Evolutionary conservation across 768 basidiomycete species (phyloP), one percentile per base, ranked within the genome.

Genomic region (Pseudohyphozyma bogoriensis): DNA sequence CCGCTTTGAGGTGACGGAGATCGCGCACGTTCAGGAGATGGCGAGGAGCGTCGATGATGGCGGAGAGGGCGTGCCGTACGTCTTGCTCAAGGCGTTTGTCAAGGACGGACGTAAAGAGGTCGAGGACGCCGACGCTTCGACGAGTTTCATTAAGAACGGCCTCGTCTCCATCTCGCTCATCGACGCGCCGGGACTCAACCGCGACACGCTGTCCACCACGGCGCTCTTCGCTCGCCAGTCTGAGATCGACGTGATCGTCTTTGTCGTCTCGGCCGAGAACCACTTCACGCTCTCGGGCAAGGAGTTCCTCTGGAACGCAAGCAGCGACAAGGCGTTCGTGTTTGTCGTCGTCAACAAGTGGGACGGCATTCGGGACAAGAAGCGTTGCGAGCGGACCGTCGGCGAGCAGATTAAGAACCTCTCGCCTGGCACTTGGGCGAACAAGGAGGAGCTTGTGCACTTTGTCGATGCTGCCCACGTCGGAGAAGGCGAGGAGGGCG

Each of bases 271-370:
- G 1, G 90, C 95, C 5, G 92, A 95, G 77, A 97, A 99, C 74
- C 93, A 97, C 78, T 93, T 99, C 74, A 99, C 95, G 0, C 80
- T 92, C 24, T 93, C 90, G 6, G 86, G 90, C 18, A 88, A 86
- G 72, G 91, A 96, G 73, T 96, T 99, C 79, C 80, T 99, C 50
- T 81, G 78, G 78, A 89, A 83, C 68, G 91, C 93, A 3, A 87
- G 86, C 76, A 86, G 89, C 69, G 95, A 99, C 77, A 97, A 97
- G 78, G 90, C 93, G 0, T 93, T 92, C 72, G 77, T 99, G 51
- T 99, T 99, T 78, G 86, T 97, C 72, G 95, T 97, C 56, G 93
- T 96, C 73, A 99, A 99, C 81, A 90, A 92, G 73, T 99, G 85
- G 73, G 90, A 89, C 69, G 86, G 89, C 72, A 93, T 97, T 76